Base-by-base conservation (phyloP, 495 filamentous ascomycete genomes). In the Poronia punctata region DNA sequence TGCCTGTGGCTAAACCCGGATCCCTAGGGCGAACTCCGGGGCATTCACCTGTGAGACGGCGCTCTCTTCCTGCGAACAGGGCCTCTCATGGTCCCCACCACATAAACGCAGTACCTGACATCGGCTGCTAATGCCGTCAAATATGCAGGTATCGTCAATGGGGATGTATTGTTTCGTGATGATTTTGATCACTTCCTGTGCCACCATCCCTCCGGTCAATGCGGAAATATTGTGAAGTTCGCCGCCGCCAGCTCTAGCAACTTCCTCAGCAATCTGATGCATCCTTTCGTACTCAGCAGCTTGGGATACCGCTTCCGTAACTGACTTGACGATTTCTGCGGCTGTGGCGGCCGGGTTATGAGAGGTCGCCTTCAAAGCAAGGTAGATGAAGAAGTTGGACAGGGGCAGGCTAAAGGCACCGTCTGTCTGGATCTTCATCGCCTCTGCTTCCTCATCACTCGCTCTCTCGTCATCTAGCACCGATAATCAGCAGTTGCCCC, bases 201-300 rank as follows among this genome's bases (percentile, higher is more conserved):
- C 86, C 17, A 93, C 83, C 64, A 99, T 80, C 0, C 92, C 93
- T 14, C 93, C 92, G 6, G 82, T 84, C 33, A 97, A 60, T 17
- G 88, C 80, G n/a, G 89, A 80, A 35, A 95, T 85, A 59, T 96
- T 96, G 65, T 97, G 93, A 49, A 99, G 67, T 62, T 99, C 92
- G 29, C 78, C 84, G 22, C 87, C 87, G 37, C 80, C 83, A 21
- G 84, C 84, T 23, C 89, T 75, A 28, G 77, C 80, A 19, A 88
- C 66, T 56, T 88, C 84, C 34, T 72, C 67, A 35, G 79, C 73
- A 18, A 74, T 72, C 35, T 79, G 56, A 10, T 65, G 46, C 23
- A 80, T 62, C 28, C 65, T 64, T 40, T 68, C 61, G 33, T 62
- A 65, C 30, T 53, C 52, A 17, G 59, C 54, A 1, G 71, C 56